Percentiles rank a stretch among this genome's conserved stretches.
Evolutionary conservation across 441 rosid genomes (phyloP).

Genomic region (Euphorbia schlechtendalii): DNA sequence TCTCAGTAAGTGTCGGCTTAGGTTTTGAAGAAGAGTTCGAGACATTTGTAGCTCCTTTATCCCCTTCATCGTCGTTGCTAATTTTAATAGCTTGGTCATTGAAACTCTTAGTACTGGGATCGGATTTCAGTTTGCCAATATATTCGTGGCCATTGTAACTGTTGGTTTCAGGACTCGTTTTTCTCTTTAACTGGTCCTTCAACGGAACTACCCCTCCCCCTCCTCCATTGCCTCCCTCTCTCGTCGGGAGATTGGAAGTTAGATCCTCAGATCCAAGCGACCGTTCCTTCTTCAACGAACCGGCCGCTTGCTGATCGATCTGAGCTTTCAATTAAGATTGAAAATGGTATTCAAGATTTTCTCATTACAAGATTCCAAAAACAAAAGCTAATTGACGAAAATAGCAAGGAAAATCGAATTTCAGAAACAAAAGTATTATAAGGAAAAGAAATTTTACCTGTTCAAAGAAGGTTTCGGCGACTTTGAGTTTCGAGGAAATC

Average conservation of each 20-base stretch:
- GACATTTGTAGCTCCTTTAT: constrained; percentile 28
- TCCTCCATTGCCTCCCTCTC: constrained; percentile 19
- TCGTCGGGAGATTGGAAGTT: constrained; percentile 34
- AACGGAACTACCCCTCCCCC: constrained; percentile 41
- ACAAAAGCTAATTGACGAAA: background rate
- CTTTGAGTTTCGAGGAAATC: constrained; percentile 96
- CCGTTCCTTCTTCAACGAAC: constrained; percentile 70
- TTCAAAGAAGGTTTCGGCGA: constrained; percentile 85
- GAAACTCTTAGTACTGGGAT: constrained; percentile 25
- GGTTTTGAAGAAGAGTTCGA: constrained; percentile 26
- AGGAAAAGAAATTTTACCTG: constrained; percentile 39
- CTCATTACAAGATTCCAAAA: background rate
- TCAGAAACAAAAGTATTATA: background rate
- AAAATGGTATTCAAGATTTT: constrained; percentile 19
- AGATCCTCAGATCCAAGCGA: constrained; percentile 42
- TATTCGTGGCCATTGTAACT: constrained; percentile 24
- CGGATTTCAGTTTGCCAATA: constrained; percentile 40
- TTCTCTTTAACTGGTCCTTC: constrained; percentile 82
- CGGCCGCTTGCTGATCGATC: constrained; percentile 98
- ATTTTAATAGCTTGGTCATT: constrained; percentile 11
- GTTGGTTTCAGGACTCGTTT: constrained; percentile 15
- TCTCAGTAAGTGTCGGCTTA: constrained; percentile 52
- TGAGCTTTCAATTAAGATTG: constrained; percentile 26
- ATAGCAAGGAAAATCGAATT: constrained; percentile 1
- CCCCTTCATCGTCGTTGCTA: constrained; percentile 21